Conservation (phyloP, 2,329 filamentous ascomycete species). For the Dryadomyces quercivorus region DNA sequence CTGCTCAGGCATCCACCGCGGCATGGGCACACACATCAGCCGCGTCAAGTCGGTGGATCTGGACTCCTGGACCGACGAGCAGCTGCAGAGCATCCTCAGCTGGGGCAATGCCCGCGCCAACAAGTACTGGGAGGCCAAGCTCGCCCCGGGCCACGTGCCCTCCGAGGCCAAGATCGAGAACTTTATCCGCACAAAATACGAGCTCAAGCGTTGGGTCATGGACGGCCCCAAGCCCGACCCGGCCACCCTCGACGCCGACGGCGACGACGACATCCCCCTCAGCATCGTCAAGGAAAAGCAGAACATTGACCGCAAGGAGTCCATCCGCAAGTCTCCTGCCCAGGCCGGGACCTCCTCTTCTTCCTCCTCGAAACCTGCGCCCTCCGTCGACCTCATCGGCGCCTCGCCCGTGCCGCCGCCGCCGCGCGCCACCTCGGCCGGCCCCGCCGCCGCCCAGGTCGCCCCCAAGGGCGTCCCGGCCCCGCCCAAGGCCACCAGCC, state of each 20-base stretch:
- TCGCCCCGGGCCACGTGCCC: constrained; percentile 80
- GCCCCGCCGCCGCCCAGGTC: constrained; percentile 46
- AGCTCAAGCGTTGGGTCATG: constrained; percentile 99
- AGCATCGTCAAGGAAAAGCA: constrained; percentile 56
- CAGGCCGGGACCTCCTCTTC: constrained; percentile 25
- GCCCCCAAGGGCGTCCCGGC: constrained; percentile 51
- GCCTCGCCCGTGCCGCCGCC: constrained; percentile 42
- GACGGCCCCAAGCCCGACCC: constrained; percentile 91
- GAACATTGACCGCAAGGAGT: constrained; percentile 46
- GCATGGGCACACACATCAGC: constrained; percentile 98
- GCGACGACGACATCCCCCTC: constrained; percentile 67
- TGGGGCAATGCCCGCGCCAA: constrained; percentile 97
- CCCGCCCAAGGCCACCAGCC: constrained; percentile 43
- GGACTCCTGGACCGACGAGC: constrained; percentile 97
- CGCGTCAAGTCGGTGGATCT: constrained; percentile 96
- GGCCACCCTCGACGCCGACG: constrained; percentile 69
- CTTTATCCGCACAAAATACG: constrained; percentile 98
- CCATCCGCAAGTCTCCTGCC: constrained; percentile 46
- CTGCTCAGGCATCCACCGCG: constrained; percentile 95
- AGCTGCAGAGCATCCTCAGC: constrained; percentile 81
- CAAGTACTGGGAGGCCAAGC: constrained; percentile 97
- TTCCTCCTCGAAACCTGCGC: constrained; percentile 15
- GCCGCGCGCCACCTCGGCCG: constrained; percentile 63
- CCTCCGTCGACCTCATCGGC: constrained; percentile 61
- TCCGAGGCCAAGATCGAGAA: constrained; percentile 99